These are phyloP conservation scores for Candida morakotiae DNA, from an alignment of 805 yeast species.

Conservation along the genomic window DNA sequence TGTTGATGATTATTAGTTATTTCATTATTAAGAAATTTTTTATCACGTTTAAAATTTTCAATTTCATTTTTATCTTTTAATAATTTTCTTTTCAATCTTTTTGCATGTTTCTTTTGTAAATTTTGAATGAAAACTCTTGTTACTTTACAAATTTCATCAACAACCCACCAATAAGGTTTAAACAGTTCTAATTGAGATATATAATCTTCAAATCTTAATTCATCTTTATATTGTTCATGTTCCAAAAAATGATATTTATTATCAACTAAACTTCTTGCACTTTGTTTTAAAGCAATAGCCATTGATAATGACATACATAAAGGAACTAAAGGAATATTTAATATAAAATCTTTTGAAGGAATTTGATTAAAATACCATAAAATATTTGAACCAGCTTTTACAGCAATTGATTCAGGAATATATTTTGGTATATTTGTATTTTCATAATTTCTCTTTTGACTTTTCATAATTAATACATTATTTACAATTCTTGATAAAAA, in stretches of 20 bases:
- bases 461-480: conserved; percentile 20
- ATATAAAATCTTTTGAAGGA: conserved; percentile 14
- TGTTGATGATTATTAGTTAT: not conserved
- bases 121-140: conserved; percentile 18
- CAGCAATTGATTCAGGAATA: conserved; percentile 20
- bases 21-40: not conserved
- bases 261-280: conserved; percentile 10
- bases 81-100: not conserved
- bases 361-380: conserved; percentile 19
- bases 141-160: conserved; percentile 22
- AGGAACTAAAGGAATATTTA: conserved; percentile 23
- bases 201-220: conserved; percentile 16
- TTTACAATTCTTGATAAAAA: conserved; percentile 25
- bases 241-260: conserved; percentile 4
- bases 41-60: not conserved
- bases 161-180: conserved; percentile 21
- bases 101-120: conserved; percentile 9
- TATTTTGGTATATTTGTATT: conserved; percentile 16
- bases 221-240: conserved; percentile 7
- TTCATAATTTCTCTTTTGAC: conserved; percentile 25
- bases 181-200: conserved; percentile 18
- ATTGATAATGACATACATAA: conserved; percentile 24
- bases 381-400: conserved; percentile 22
- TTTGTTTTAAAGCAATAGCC: conserved; percentile 20
- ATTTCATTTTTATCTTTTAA: not conserved